Conservation (phyloP, 2,329 filamentous ascomycete genomes). For the Beauveria sp. region DNA sequence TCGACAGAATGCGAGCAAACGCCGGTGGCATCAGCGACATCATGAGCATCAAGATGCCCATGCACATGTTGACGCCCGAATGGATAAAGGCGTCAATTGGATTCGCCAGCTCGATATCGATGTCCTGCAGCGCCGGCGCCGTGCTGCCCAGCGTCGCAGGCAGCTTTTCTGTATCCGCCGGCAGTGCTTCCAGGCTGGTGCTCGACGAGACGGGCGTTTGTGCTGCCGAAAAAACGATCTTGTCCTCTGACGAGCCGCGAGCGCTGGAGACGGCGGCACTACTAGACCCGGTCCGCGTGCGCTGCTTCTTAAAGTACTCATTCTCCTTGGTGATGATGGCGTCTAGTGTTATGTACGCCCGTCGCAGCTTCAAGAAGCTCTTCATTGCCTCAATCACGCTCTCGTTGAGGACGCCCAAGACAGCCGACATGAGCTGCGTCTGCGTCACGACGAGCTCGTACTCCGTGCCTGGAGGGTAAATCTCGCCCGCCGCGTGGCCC, state of each 20-base stretch:
- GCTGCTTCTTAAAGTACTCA: conserved; percentile 27
- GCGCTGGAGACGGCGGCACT: not conserved
- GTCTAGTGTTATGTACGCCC: conserved; percentile 78
- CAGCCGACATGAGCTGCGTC: conserved; percentile 80
- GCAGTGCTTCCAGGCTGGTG: conserved; percentile 20
- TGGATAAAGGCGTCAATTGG: conserved; percentile 83
- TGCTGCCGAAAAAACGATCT: conserved; percentile 25
- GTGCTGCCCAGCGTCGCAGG: conserved; percentile 5
- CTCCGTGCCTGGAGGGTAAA: conserved; percentile 75
- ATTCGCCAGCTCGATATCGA: conserved; percentile 30
- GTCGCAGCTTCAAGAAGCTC: conserved; percentile 87
- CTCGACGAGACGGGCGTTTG: not conserved
- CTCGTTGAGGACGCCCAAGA: conserved; percentile 85
- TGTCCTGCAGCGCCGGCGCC: conserved; percentile 5
- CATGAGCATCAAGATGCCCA: conserved; percentile 75
- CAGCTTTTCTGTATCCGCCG: conserved; percentile 37
- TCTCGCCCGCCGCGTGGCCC: conserved; percentile 26
- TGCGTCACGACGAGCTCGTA: conserved; percentile 79
- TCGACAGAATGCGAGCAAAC: conserved; percentile 76
- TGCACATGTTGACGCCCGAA: conserved; percentile 82
- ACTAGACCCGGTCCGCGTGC: conserved; percentile 17
- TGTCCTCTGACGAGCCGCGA: not conserved
- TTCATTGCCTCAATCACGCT: conserved; percentile 85
- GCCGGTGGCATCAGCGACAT: conserved; percentile 91
- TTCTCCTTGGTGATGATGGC: conserved; percentile 69